Evolutionary conservation across 176 grass and related monocot genomes (phyloP), one percentile per base, ranked within the genome.

Genomic region (Avena sativa): DNA sequence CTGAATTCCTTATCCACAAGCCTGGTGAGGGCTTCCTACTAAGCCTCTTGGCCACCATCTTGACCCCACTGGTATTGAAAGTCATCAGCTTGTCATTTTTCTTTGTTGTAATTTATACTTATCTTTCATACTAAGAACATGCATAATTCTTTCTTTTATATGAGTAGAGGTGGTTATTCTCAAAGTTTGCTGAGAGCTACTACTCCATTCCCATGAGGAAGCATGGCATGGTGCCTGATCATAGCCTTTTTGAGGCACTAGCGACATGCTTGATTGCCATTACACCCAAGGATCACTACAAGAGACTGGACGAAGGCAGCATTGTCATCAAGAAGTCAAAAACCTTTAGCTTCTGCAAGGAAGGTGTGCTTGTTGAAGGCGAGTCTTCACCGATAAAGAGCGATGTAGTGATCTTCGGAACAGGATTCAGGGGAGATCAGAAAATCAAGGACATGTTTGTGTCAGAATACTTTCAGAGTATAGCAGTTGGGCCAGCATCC

Each of bases 401-500:
- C 0, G 86, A 93, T 66, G 7, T 86, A 46, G 89, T 94, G 30
- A 92, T 92, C 12, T 89, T 88, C 0, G 92, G 71, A 84, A 94
- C 87, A 8, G 89, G 92, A 1, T 94, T 87, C 44, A 88, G 16
- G 13, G 92, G 89, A 14, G 92, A 88, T 56, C 87, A 79, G 17
- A 94, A 94, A 76, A 91, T 94, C 58, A 94, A 78, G 46, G 44
- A 79, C 32, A 94, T 92, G 47, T 92, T 94, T 70, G 92, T 13
- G 40, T 94, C 90, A 26, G 70, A 89, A 23, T 88, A 89, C 17
- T 94, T 92, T 21, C 82, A 67, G 8, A 81, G 56, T 46, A 71
- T 92, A 11, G 63, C 58, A 40, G 78, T 88, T 46, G 87, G 93
- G 12, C 88, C 87, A 71, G 20, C 43, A 38, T 49, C 53, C 26